Evolutionary conservation across 2,329 filamentous ascomycete genomes (phyloP), one percentile per base, ranked within the genome.

Genomic region (Fonsecaea erecta): DNA sequence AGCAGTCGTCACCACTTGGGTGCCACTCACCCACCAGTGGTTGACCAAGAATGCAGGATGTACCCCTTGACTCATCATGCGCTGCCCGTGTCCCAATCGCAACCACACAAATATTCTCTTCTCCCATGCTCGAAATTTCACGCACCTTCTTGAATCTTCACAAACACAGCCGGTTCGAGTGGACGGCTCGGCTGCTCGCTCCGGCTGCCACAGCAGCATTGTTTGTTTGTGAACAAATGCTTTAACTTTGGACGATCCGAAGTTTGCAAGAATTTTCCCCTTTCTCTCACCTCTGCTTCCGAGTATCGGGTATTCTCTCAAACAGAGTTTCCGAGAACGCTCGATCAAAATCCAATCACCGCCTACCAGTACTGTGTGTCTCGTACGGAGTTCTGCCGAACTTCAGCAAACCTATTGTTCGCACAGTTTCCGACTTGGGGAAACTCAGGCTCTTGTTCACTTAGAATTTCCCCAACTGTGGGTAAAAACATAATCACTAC

Each of bases 371-470:
- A 18, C 5, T 9, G 7, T 48, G 7, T 40, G 28, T n/a, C 14
- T 40, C 43, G 43, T 48, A 48, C 43, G 43, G 43, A 24, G 43
- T 48, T 48, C 43, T 48, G 43, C 43, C 43, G 43, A 48, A 48
- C 18, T 48, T 48, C 21, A 8, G 43, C 43, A 48, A 24, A 2
- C 43, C 12, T 30, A 2, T 46, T 9, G 6, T 12, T 21, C 18
- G 43, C 40, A n/a, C 37, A 6, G n/a, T 40, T 40, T 46, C 18
- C 40, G 18, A 4, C 21, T 46, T 46, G 40, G n/a, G 40, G n/a
- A 14, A 46, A 46, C 8, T 21, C n/a, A 12, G 18, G n/a, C n/a
- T n/a, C 43, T 24, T 18, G 11, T 12, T 7, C 2, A 34, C 6
- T 34, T 30, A 8, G 28, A 12, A 34, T 34, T 9, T 2, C 32